Base-by-base conservation (phyloP, 2,329 filamentous ascomycete species). In the Zalaria obscura region DNA sequence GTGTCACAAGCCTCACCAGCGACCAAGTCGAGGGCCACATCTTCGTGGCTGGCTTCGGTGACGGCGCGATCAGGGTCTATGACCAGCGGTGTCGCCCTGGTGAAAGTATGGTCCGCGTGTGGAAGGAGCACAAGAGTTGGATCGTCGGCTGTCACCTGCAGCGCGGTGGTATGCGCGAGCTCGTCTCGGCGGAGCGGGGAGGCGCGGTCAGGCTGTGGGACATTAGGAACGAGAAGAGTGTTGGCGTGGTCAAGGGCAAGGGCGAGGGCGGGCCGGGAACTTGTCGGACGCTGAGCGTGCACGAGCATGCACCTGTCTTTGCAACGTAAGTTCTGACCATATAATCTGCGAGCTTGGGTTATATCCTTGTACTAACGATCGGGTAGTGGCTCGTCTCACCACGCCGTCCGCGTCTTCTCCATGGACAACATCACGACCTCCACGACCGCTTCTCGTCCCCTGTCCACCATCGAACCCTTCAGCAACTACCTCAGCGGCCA, bases 1-100 rank as follows among this genome's bases (percentile, higher is more conserved):
- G 89, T 60, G 91, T 98, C 47, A 98, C 91, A 4, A 93, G 87
- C 5, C 67, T 98, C 48, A 96, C 91, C 3, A 94, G 87, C 10
- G 91, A 98, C 61, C 91, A 96, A 69, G 93, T 98, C 62, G 93
- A 93, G 40, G 91, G 91, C 35, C 88, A 95, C 55, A 78, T 95
- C 36, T 95, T 98, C 54, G 83, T 94, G 7, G 91, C 91, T 34
- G 91, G 91, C 3, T 98, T 96, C 54, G 91, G 91, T 11, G 93
- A 98, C 54, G 91, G 91, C 29, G 88, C 87, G 1, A 80, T 98
- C 35, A 77, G 91, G 40, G 87, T 95, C 4, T 98, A 95, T 57
- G 91, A 98, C 60, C 85, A 89, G 49, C 79, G 91, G 8, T 42
- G 44, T 32, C 79, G 80, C 47, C 82, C 87, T 2, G 82, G 86